These are phyloP conservation scores for Parafenestella ontariensis DNA, from an alignment of 2,329 filamentous ascomycete genomes.

Conservation along the genomic window DNA sequence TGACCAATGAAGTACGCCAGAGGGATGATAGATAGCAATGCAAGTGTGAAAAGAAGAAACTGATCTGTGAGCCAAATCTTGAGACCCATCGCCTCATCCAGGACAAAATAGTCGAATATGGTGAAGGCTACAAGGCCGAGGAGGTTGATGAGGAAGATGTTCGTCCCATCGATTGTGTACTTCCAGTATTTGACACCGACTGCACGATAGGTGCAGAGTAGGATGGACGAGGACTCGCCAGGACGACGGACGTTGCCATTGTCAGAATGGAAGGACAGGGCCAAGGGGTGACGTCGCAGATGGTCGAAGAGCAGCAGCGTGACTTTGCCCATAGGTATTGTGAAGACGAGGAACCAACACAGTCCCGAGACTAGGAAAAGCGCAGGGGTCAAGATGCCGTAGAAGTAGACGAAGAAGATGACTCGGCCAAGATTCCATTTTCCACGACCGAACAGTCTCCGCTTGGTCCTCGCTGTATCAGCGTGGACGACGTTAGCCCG, in stretches of 20 bases:
- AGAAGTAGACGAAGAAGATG: constrained; percentile 96
- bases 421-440: constrained; percentile 95
- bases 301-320: constrained; percentile 90
- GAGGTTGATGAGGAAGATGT: constrained; percentile 98
- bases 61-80: constrained; percentile 79
- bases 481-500: constrained; percentile 54
- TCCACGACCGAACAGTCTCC: constrained; percentile 89
- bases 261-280: constrained; percentile 91
- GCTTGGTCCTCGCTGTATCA: constrained; percentile 65
- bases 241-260: constrained; percentile 74
- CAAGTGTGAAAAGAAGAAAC: constrained; percentile 84
- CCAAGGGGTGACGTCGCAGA: constrained; percentile 87
- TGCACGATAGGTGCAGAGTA: constrained; percentile 95
- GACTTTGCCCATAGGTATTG: constrained; percentile 97
- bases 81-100: constrained; percentile 72
- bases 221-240: constrained; percentile 79
- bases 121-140: constrained; percentile 93
- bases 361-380: constrained; percentile 84
- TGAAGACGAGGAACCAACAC: constrained; percentile 97
- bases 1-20: constrained; percentile 98
- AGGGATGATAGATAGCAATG: constrained; percentile 90
- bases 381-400: constrained; percentile 85
- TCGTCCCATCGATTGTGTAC: constrained; percentile 97
- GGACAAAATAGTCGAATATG: constrained; percentile 88
- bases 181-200: constrained; percentile 98